These are phyloP conservation scores for Darksidea phi DNA, from an alignment of 495 filamentous ascomycete genomes.

Conservation along the genomic window DNA sequence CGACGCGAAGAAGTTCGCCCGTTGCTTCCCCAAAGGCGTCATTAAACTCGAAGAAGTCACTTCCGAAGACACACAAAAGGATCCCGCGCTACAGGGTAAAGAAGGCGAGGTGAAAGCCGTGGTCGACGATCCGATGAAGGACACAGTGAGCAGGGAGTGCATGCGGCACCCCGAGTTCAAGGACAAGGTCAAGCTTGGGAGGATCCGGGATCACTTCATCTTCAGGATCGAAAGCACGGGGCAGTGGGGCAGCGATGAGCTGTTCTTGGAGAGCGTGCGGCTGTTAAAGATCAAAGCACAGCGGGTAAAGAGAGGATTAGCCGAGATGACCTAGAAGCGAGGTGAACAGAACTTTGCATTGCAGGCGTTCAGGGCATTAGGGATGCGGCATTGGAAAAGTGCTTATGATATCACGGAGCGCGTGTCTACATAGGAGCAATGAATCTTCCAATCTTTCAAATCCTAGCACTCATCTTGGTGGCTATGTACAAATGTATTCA, in stretches of 20 bases:
- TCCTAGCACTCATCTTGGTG: no score
- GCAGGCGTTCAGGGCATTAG: constrained; percentile 15
- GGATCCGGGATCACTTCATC: constrained; percentile 93
- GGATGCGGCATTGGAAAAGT: constrained; percentile 3
- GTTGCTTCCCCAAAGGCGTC: constrained; percentile 88
- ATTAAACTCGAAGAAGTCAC: constrained; percentile 76
- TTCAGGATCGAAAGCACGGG: constrained; percentile 93
- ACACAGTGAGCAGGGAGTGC: constrained; percentile 92
- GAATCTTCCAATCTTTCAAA: no score
- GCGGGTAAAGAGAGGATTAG: constrained; percentile 62
- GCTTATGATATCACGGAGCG: not conserved
- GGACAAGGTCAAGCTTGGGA: constrained; percentile 88
- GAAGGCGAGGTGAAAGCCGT: constrained; percentile 77
- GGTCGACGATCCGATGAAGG: constrained; percentile 74
- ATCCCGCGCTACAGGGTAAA: constrained; percentile 69
- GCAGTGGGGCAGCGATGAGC: constrained; percentile 83
- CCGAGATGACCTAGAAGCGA: constrained; percentile 49
- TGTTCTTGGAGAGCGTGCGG: constrained; percentile 85
- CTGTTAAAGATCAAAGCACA: constrained; percentile 77
- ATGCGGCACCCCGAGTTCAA: constrained; percentile 91
- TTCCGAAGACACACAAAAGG: constrained; percentile 58
- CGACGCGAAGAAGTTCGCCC: constrained; percentile 84
- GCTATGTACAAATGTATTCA: no score
- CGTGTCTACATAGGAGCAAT: no score
- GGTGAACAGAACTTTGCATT: constrained; percentile 34